phyloP scores from a whole-genome alignment of 2,329 filamentous ascomycete genomes.

The Hymenoscyphus fructigenus region DNA sequence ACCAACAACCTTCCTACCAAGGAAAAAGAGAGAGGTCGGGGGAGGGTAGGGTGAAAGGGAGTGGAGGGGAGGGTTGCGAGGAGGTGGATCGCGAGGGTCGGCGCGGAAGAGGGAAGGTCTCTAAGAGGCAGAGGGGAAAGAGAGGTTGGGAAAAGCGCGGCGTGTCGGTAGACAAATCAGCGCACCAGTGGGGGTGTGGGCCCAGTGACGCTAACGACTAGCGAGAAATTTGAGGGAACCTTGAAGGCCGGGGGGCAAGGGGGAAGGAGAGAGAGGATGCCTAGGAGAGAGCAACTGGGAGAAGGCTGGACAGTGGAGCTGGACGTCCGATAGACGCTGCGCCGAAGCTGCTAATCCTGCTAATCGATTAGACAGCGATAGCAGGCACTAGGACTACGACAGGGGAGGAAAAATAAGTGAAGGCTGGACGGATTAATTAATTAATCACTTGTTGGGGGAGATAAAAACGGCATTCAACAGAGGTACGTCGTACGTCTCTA shows the following conservation, averaged over 20 bases:
- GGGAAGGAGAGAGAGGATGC: slow-evolving; percentile 17
- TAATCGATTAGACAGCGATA: not conserved
- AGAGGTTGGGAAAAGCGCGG: slow-evolving; percentile 8
- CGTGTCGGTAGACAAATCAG: not conserved
- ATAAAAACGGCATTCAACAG: too few species aligned
- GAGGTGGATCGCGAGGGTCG: slow-evolving; percentile 16
- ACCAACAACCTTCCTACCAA: slow-evolving; percentile 27
- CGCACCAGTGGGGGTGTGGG: not conserved
- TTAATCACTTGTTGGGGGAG: too few species aligned
- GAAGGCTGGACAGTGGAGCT: slow-evolving; percentile 9
- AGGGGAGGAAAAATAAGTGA: too few species aligned
- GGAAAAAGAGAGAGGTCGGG: slow-evolving; percentile 32
- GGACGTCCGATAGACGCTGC: slow-evolving; percentile 3
- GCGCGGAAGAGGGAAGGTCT: slow-evolving; percentile 24
- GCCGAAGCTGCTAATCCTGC: not conserved
- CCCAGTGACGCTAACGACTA: not conserved
- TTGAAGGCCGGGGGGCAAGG: not conserved
- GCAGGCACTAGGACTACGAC: too few species aligned
- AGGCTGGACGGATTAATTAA: too few species aligned
- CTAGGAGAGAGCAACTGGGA: slow-evolving; percentile 10
- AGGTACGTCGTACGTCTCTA: too few species aligned
- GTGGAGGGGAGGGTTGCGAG: not conserved
- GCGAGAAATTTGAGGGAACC: slow-evolving; percentile 1
- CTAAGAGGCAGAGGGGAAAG: slow-evolving; percentile 17
- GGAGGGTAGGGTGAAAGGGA: slow-evolving; percentile 10